A percentile compares a stretch with the other conserved stretches of the same genome.
Evolutionary conservation across 2,329 filamentous ascomycete species (phyloP).

Genomic region (Teratosphaeria epicoccoides): DNA sequence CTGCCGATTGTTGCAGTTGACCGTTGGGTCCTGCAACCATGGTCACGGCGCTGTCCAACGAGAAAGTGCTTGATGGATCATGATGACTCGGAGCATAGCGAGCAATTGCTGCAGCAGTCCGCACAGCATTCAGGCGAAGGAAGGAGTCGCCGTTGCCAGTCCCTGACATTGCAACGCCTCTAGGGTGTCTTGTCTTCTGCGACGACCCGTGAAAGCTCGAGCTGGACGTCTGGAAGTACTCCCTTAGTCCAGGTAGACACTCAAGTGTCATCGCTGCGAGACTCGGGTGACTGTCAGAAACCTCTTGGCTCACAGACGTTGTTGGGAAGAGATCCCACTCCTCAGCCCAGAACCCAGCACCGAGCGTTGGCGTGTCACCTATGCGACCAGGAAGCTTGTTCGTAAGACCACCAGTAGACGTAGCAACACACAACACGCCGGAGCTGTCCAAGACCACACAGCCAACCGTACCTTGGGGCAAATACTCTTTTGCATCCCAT

Average conservation of each 20-base stretch:
- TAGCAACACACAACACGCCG: conserved; percentile 59
- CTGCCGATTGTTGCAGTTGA: conserved; percentile 64
- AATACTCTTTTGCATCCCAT: conserved; percentile 54
- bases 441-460: conserved; percentile 70
- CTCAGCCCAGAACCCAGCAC: conserved; percentile 84
- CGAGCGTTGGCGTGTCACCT: conserved; percentile 74
- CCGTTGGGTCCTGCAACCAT: conserved; percentile 61
- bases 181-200: conserved; percentile 1
- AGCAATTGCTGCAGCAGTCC: conserved; percentile 63
- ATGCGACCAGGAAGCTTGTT: conserved; percentile 81
- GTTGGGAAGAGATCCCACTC: conserved; percentile 48
- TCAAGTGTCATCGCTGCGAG: conserved; percentile 6
- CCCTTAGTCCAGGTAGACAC: conserved; percentile 16
- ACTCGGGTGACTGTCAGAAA: background rate
- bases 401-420: conserved; percentile 65
- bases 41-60: conserved; percentile 49
- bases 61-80: conserved; percentile 5
- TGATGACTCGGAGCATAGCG: conserved; percentile 22
- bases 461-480: conserved; percentile 76
- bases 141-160: conserved; percentile 89
- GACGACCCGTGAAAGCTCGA: background rate
- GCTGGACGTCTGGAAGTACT: conserved; percentile 11
- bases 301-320: background rate
- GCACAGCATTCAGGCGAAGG: conserved; percentile 57
- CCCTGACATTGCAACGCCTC: conserved; percentile 47